Base-by-base conservation (phyloP, 352 stramenopile species). In the Pythium sukuiense region DNA sequence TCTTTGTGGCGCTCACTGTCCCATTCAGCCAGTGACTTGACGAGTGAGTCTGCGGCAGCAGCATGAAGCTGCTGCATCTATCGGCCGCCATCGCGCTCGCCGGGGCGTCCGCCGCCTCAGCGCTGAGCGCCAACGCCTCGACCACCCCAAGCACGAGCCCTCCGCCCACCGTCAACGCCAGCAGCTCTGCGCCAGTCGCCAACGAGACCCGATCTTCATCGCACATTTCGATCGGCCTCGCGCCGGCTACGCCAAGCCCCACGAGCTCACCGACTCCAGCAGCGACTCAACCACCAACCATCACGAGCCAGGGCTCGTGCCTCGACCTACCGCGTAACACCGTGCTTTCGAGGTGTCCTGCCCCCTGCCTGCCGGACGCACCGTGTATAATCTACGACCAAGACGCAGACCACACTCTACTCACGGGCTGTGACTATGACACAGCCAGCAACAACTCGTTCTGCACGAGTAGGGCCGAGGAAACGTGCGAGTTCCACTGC, bases 401-500 rank as follows among this genome's bases (percentile, higher is more conserved):
- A 26, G 16, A 26, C 41, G 41, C n/a, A 1, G n/a, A 26, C 11
- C n/a, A 26, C 16, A 49, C 41, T 16, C 2, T 1, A 16, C 16
- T 49, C 41, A 49, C 41, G 11, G 41, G 41, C 41, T 49, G 41
- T 49, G 41, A 49, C 16, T 49, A 26, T 16, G 41, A 2, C 41
- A 49, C 41, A 9, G 41, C 41, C 1, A 24, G 5, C n/a, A 13
- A 7, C 41, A 20, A 49, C 6, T 49, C 41, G 41, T 49, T 49
- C 16, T 49, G 41, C 9, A 49, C 41, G 41, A 49, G 41, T 4
- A 12, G 2, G 26, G 9, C 16, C 3, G 41, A 26, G 9, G 5
- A 49, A 16, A 49, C 41, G 41, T 49, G 41, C 16, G 41, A 49
- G 41, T 26, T 49, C 41, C 41, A 49, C 41, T 49, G 41, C 41